These are phyloP conservation scores for Mucor mucedo DNA, from an alignment of 371 early-diverging fungal species.

Conservation along the genomic window DNA sequence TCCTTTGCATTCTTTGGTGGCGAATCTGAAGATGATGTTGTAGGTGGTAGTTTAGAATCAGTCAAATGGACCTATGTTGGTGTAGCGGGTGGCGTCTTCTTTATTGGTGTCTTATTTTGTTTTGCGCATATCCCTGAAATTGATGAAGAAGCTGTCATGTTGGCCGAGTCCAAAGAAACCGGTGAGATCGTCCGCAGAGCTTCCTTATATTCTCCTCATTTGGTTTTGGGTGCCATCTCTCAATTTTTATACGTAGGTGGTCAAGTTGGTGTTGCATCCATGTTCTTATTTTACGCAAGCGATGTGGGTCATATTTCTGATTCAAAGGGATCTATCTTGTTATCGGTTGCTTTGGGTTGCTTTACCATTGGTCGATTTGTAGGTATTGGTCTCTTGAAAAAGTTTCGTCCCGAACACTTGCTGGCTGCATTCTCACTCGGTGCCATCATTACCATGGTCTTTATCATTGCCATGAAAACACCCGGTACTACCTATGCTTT, in stretches of 20 bases:
- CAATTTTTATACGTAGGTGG: conserved; percentile 52
- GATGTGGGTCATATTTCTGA: conserved; percentile 42
- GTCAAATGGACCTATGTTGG: conserved; percentile 57
- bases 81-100: conserved; percentile 49
- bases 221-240: conserved; percentile 42
- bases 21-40: conserved; percentile 30
- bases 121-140: conserved; percentile 52
- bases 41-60: conserved; percentile 27
- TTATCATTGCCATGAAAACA: conserved; percentile 40
- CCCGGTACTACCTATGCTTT: conserved; percentile 39
- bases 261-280: conserved; percentile 49
- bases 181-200: conserved; percentile 88
- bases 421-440: conserved; percentile 35
- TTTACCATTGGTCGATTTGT: conserved; percentile 57
- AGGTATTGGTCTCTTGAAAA: conserved; percentile 39
- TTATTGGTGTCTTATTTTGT: conserved; percentile 43
- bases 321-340: conserved; percentile 29
- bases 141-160: conserved; percentile 69
- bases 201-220: conserved; percentile 43
- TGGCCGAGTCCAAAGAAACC: conserved; percentile 88
- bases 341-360: conserved; percentile 44
- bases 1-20: conserved; percentile 52
- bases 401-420: conserved; percentile 35
- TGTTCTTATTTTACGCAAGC: conserved; percentile 45
- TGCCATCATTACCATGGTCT: conserved; percentile 35